Percentiles rank a stretch among this genome's conserved stretches.
Conservation (phyloP, 768 basidiomycete species). For the Strobilomyces echinocephalus region DNA sequence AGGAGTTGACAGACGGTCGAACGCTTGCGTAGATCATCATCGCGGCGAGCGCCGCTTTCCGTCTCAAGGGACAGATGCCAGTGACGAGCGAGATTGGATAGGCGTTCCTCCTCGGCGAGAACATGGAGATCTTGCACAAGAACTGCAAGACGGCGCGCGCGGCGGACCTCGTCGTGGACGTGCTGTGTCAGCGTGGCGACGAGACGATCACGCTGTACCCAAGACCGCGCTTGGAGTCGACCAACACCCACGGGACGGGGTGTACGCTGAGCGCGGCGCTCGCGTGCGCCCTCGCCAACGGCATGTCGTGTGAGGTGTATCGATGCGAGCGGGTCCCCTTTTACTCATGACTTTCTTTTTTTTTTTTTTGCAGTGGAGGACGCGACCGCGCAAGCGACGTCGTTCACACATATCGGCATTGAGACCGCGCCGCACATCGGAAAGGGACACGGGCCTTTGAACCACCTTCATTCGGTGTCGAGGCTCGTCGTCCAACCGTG, state of each 20-base stretch:
- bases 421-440: slow-evolving; percentile 64
- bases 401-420: slow-evolving; percentile 76
- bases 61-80: too few relatives aligned
- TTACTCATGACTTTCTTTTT: background rate
- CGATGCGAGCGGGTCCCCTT: background rate
- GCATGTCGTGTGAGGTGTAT: slow-evolving; percentile 33
- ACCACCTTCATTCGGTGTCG: slow-evolving; percentile 68
- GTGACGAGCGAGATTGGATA: too few relatives aligned
- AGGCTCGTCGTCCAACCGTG: slow-evolving; percentile 48
- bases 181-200: slow-evolving; percentile 41
- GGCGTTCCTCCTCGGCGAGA: slow-evolving; percentile 46
- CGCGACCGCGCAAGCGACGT: slow-evolving; percentile 55
- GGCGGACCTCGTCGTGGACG: slow-evolving; percentile 53
- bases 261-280: slow-evolving; percentile 88
- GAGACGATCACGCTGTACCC: slow-evolving; percentile 47
- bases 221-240: slow-evolving; percentile 58
- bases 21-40: too few relatives aligned
- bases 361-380: slow-evolving; percentile 47
- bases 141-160: slow-evolving; percentile 6
- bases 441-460: slow-evolving; percentile 76
- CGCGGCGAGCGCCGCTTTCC: too few relatives aligned
- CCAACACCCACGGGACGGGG: slow-evolving; percentile 86
- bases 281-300: slow-evolving; percentile 58
- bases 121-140: slow-evolving; percentile 57
- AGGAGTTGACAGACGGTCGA: too few relatives aligned